Evolutionary conservation across 2,329 filamentous ascomycete genomes (phyloP), one percentile per base, ranked within the genome.

Genomic region (Phaeosphaeriaceae sp.): DNA sequence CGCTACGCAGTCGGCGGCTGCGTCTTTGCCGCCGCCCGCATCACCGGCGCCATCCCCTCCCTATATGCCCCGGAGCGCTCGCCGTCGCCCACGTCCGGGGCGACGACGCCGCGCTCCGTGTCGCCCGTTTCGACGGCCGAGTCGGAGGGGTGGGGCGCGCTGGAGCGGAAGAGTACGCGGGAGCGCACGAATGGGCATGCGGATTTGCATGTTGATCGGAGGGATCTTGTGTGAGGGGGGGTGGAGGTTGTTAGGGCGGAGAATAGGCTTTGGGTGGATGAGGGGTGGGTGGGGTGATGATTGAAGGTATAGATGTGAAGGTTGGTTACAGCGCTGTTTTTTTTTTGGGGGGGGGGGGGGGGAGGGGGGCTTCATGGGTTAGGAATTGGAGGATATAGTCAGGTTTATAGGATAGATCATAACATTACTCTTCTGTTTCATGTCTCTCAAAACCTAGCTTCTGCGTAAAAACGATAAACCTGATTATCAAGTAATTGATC

Each of bases 1-100:
- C 74, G 83, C 1, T 84, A 84, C 59, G 81, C 82, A 7, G 81
- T 84, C 21, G 83, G 83, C 2, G 80, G 82, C 4, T 85, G 83
- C 56, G 78, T 81, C 6, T 82, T 81, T 59, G 76, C 80, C 4
- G 83, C 82, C 3, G 79, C 82, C 3, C 79, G 76, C 52, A 76
- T 85, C 16, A 34, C 69, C 13, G 59, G 58, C 20, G 48, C 40
- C 8, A 66, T 70, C n/a, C 56, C 65, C 1, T 53, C 61, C 11
- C 54, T 40, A 1, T 66, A 61, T 33, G 45, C 56, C 0, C 38
- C 58, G 7, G 38, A 51, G 3, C 49, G 39, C 1, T 55, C 58
- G 2, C 52, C 52, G 6, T 53, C 58, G 9, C 48, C 54, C 6
- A 40, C 46, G 2, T 47, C n/a, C n/a, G n/a, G n/a, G n/a, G n/a